Base-by-base conservation (phyloP, 176 grass and related monocot genomes). In the Paspalum notatum region DNA sequence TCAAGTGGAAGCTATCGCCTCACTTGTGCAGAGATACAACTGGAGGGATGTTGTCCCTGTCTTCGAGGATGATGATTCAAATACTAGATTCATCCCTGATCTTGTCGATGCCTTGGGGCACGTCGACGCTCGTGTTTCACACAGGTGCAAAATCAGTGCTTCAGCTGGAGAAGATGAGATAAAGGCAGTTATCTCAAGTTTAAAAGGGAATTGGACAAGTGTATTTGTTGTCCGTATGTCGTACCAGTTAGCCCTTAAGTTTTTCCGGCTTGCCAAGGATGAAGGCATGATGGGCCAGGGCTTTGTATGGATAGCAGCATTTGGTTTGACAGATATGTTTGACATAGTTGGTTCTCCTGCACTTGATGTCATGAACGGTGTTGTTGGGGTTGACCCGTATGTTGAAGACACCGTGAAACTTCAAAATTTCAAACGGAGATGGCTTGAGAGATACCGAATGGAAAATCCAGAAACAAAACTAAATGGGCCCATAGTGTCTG, bases 211-310 rank as follows among this genome's bases (percentile, higher is more conserved):
- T n/a, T 84, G 80, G 87, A 91, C 94, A 71, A 91, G 86, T 11
- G 86, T 89, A 9, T 97, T 93, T 66, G 74, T 93, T 24, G 81
- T 91, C 40, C 89, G 88, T 45, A 97, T 97, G 94, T 91, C 89
- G 0, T 85, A 87, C 58, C 2, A 40, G 27, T 79, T 87, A 32
- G 91, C 91, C 11, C 75, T 87, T 0, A 78, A 27, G 8, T 89
- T 97, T 80, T 97, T 97, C 52, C 37, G 42, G 45, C 46, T 26
- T 51, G 94, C 89, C 61, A 91, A 93, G 25, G 32, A 85, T 13
- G 82, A 57, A 39, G 76, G 80, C 62, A 91, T 97, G 94, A 87
- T 83, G 88, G 5, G 9, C 50, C 40, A 72, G 5, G 89, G 85
- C 3, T 97, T 80, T 86, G 86, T 93, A 26, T 97, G 94, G 94